Percentiles rank a stretch among this genome's conserved stretches.
Conservation (phyloP, 805 yeast species). For the Metschnikowia shivogae region DNA sequence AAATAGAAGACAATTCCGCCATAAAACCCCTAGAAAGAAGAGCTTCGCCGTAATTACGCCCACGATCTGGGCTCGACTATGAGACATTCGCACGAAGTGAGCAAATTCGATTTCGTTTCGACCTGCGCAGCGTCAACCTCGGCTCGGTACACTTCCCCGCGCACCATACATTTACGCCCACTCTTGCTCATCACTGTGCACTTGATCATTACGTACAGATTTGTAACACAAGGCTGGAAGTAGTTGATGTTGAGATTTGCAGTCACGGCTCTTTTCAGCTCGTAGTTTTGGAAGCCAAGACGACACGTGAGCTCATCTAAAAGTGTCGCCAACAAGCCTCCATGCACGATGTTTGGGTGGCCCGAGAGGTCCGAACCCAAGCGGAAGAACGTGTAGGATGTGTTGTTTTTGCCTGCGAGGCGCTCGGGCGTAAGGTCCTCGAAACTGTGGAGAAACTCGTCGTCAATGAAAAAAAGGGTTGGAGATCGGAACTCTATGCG, state of each 20-base stretch:
- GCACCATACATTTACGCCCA: conserved; percentile 40
- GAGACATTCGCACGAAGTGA: conserved; percentile 37
- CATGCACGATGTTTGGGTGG: conserved; percentile 40
- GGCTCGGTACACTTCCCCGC: conserved; percentile 30
- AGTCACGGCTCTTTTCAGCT: conserved; percentile 39
- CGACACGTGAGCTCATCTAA: conserved; percentile 42
- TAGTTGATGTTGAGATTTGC: conserved; percentile 42
- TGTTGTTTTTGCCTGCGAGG: conserved; percentile 21
- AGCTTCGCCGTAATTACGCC: neutral
- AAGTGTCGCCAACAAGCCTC: conserved; percentile 41
- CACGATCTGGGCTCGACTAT: conserved; percentile 34
- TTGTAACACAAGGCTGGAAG: conserved; percentile 32
- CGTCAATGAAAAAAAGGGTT: conserved; percentile 33
- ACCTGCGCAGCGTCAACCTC: conserved; percentile 10
- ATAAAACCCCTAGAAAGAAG: too few species aligned
- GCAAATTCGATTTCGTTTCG: conserved; percentile 22
- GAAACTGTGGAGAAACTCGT: conserved; percentile 22
- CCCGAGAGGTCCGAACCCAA: conserved; percentile 38
- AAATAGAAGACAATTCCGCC: too few species aligned
- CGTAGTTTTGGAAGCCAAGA: conserved; percentile 38
- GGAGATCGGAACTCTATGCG: conserved; percentile 33
- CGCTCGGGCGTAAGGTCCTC: conserved; percentile 20
- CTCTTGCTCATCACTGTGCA: conserved; percentile 28
- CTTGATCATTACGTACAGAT: conserved; percentile 31
- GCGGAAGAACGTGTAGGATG: conserved; percentile 36